Percentiles rank a stretch among this genome's conserved stretches.
These are phyloP conservation scores for Penicillium psychrofluorescens DNA, from an alignment of 495 filamentous ascomycete genomes.

Conservation along the genomic window DNA sequence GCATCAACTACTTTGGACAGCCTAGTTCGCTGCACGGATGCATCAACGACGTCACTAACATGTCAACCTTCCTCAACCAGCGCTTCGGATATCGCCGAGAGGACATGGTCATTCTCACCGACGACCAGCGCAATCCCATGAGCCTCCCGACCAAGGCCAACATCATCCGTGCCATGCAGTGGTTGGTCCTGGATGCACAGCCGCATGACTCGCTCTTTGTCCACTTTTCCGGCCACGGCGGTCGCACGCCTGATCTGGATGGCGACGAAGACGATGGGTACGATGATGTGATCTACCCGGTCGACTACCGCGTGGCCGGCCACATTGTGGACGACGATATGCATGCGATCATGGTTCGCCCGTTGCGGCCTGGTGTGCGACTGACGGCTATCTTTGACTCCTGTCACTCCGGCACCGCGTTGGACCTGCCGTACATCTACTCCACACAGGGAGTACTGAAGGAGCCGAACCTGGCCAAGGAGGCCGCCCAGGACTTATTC, in stretches of 20 bases:
- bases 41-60: slow-evolving; percentile 97
- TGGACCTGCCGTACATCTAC: slow-evolving; percentile 97
- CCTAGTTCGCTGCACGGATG: slow-evolving; percentile 82
- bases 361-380: slow-evolving; percentile 77
- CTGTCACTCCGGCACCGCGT: slow-evolving; percentile 91
- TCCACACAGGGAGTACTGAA: slow-evolving; percentile 92
- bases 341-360: slow-evolving; percentile 90
- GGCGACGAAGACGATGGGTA: slow-evolving; percentile 96
- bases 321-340: slow-evolving; percentile 98
- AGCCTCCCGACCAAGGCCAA: slow-evolving; percentile 91
- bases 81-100: slow-evolving; percentile 85
- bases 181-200: slow-evolving; percentile 92
- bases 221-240: slow-evolving; percentile 95
- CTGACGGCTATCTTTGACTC: slow-evolving; percentile 98
- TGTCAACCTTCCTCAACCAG: slow-evolving; percentile 82
- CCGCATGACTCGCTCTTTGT: slow-evolving; percentile 95
- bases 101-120: slow-evolving; percentile 97
- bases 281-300: slow-evolving; percentile 95
- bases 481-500: slow-evolving; percentile 87
- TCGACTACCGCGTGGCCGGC: slow-evolving; percentile 81
- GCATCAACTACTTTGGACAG: slow-evolving; percentile 96
- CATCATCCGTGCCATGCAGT: slow-evolving; percentile 95
- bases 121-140: slow-evolving; percentile 93
- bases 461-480: slow-evolving; percentile 95
- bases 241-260: slow-evolving; percentile 89